phyloP scores from a whole-genome alignment of 768 basidiomycete genomes.

The Xerocomellus intermedius region DNA sequence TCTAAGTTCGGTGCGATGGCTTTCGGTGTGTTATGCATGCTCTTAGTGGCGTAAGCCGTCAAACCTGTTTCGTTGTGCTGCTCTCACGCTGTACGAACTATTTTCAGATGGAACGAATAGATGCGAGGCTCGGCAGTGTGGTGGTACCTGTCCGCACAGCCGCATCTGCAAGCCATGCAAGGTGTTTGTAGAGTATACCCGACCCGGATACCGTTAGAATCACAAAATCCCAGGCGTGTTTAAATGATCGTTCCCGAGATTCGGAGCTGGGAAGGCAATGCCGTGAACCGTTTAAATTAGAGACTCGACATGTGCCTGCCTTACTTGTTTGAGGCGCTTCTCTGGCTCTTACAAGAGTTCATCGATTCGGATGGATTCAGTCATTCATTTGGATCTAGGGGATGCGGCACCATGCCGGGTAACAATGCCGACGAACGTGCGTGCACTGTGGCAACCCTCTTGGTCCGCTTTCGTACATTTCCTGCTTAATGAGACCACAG shows the following conservation, averaged over 20 bases:
- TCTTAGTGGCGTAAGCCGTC: conserved; percentile 79
- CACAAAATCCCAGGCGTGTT: not conserved
- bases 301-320: conserved; percentile 12
- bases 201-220: not conserved
- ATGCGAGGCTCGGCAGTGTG: conserved; percentile 13
- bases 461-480: conserved; percentile 26
- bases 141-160: conserved; percentile 1
- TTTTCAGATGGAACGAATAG: conserved; percentile 76
- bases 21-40: conserved; percentile 89
- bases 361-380: conserved; percentile 13
- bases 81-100: conserved; percentile 20
- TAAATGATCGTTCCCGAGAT: conserved; percentile 8
- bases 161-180: not conserved
- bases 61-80: conserved; percentile 8
- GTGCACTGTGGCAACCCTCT: conserved; percentile 25
- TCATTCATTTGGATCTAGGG: conserved; percentile 24
- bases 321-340: conserved; percentile 10
- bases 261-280: conserved; percentile 14
- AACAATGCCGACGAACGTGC: conserved; percentile 39
- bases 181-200: conserved; percentile 8
- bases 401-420: conserved; percentile 19
- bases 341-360: not conserved
- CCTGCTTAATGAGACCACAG: conserved; percentile 20
- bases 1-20: conserved; percentile 87
- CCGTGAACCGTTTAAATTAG: conserved; percentile 31